A percentile compares a stretch with the other conserved stretches of the same genome.
phyloP scores from a whole-genome alignment of 208 protist genomes.

The Herpetomonas tarakana region DNA sequence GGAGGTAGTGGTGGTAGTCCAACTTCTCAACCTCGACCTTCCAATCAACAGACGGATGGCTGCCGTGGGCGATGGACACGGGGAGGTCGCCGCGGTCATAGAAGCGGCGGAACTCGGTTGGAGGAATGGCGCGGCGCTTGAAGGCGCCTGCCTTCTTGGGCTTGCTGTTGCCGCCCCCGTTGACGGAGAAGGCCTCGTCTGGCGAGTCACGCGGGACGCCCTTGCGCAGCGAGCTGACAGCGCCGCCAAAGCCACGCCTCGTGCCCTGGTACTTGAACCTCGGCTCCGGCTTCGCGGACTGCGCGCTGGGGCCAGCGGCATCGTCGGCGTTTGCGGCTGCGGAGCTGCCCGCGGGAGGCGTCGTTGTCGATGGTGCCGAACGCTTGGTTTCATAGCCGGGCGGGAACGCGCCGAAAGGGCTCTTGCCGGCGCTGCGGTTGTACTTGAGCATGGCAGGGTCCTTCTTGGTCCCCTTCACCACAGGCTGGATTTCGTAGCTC shows the following conservation, averaged over 20 bases:
- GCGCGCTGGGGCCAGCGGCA: background rate
- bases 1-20: conserved; percentile 99
- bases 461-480: conserved; percentile 85
- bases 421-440: conserved; percentile 79
- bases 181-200: conserved; percentile 73
- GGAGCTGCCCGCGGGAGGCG: conserved; percentile 2
- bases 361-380: conserved; percentile 6
- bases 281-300: background rate
- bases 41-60: conserved; percentile 90
- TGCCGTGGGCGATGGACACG: conserved; percentile 93
- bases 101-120: conserved; percentile 97
- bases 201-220: conserved; percentile 58
- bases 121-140: conserved; percentile 68
- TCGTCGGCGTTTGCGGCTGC: conserved; percentile 11
- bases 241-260: conserved; percentile 80
- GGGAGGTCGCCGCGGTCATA: conserved; percentile 99
- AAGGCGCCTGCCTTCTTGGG: conserved; percentile 89
- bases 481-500: conserved; percentile 90
- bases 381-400: conserved; percentile 35
- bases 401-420: conserved; percentile 84
- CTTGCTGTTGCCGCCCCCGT: conserved; percentile 73
- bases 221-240: conserved; percentile 85
- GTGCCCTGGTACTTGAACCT: conserved; percentile 66
- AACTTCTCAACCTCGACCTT: conserved; percentile 98
- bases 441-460: conserved; percentile 71